Evolutionary conservation across 1,284 basidiomycete species (phyloP), one percentile per base, ranked within the genome.

Genomic region (Inonotus obliquus): DNA sequence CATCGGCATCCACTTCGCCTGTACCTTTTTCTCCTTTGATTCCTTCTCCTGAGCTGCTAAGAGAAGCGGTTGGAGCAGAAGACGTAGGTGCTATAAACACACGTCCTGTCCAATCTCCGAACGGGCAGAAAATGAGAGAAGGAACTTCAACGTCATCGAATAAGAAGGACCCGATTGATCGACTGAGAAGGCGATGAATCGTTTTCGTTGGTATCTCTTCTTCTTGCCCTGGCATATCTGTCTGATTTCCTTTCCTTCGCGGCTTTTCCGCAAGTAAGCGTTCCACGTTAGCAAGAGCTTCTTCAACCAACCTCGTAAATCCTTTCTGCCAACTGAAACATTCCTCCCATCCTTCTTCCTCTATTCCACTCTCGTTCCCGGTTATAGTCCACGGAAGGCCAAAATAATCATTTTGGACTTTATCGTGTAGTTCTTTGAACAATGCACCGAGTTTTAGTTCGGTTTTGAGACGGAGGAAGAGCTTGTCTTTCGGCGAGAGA

Each of bases 101-200:
- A 57, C 85, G 79, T 41, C 83, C 77, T 19, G 81, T 80, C 19
- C 79, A 79, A 0, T 51, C 41, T 13, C 38, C 19, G 13, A 80
- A 83, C 2, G 83, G 81, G 65, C 86, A 78, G 77, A 82, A 84
- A 27, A 88, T 70, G 17, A 90, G 74, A 3, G 82, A 81, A 6
- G 88, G 87, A 4, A 84, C 84, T 61, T 87, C 84, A 59, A 83
- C 86, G 63, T 90, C 89, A 66, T 89, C 86, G 66, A 90, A 91
- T 7, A 91, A 75, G 70, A 82, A 90, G 58, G 78, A 85, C 23
- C 82, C 85, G 64, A 91, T 88, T 21, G 89, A 88, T 23, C 86
- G 83, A 19, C 80, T 81, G 27, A 89, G 79, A 65, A 72, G 75
- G 2, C 68, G 67, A 29, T 83, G 79, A 57, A 90, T 73, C 39